These are phyloP conservation scores for Gnaphalium uliginosum DNA, from an alignment of 129 eudicot genomes.

Conservation along the genomic window DNA sequence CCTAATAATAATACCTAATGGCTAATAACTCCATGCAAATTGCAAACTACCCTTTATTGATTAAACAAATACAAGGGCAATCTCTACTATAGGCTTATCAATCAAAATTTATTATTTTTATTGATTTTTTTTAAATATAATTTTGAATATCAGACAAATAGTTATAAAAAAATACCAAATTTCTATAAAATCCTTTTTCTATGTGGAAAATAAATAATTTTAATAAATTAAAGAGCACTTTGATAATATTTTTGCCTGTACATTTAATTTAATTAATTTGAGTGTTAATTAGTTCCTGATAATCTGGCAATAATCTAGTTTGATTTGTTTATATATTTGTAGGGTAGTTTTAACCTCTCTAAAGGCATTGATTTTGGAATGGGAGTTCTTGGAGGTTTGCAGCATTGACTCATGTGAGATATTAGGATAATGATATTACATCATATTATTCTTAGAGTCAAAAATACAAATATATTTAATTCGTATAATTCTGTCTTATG, in stretches of 20 bases:
- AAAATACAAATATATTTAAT: constrained; percentile 14
- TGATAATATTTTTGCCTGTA: not conserved
- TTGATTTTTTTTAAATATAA: not conserved
- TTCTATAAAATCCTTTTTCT: not conserved
- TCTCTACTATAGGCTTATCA: constrained; percentile 4
- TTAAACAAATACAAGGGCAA: constrained; percentile 13
- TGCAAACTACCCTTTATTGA: constrained; percentile 27
- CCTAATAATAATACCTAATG: constrained; percentile 3
- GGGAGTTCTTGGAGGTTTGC: constrained; percentile 26
- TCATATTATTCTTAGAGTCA: constrained; percentile 11
- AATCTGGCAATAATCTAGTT: constrained; percentile 17
- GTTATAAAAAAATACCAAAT: not conserved
- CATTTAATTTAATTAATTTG: not conserved
- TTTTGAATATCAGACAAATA: not conserved
- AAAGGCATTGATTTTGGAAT: constrained; percentile 12
- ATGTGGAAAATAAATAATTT: too few species aligned
- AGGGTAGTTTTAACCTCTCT: constrained; percentile 26
- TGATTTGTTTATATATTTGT: not conserved
- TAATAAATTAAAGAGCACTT: too few species aligned
- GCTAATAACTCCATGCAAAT: constrained; percentile 30
- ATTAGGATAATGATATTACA: constrained; percentile 28
- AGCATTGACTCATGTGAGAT: constrained; percentile 30
- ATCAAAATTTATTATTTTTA: not conserved
- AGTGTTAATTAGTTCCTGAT: too few species aligned
- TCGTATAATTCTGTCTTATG: constrained; percentile 25